Conservation (phyloP, 148 eudicot genomes). For the Amaranthus hypochondriacus region DNA sequence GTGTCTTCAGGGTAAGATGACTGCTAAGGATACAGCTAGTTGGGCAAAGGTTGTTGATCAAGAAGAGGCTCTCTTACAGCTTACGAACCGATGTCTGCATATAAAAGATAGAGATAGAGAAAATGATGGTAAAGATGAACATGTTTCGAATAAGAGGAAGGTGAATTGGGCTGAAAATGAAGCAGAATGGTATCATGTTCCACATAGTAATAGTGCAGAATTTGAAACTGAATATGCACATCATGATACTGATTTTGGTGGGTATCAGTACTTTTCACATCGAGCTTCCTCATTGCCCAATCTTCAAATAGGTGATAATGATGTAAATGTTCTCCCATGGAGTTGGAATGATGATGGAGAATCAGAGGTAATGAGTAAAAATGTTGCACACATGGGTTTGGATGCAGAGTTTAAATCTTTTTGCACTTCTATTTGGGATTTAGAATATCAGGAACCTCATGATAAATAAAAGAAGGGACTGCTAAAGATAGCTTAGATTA, state of each 20-base stretch:
- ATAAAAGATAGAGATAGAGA: conserved; percentile 5
- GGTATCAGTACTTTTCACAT: not conserved
- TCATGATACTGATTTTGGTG: not conserved
- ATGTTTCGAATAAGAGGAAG: conserved; percentile 17
- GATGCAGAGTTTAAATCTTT: not conserved
- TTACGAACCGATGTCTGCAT: conserved; percentile 16
- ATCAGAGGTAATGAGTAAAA: not conserved
- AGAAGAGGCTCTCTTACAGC: conserved; percentile 19
- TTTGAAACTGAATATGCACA: not conserved
- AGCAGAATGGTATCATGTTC: conserved; percentile 3
- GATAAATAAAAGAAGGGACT: not conserved
- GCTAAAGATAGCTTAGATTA: too few species aligned
- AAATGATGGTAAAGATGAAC: conserved; percentile 4
- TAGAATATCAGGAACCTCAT: conserved; percentile 18
- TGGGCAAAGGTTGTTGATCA: conserved; percentile 28
- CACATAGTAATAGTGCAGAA: not conserved
- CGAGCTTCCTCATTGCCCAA: not conserved
- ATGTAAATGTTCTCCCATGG: conserved; percentile 9
- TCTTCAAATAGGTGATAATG: conserved; percentile 1
- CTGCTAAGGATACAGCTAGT: conserved; percentile 39
- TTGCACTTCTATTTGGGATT: conserved; percentile 17
- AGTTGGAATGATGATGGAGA: not conserved
- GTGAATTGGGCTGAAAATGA: conserved; percentile 2
- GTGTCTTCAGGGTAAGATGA: conserved; percentile 43
- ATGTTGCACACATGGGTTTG: conserved; percentile 13